Evolutionary conservation across 257 asterid genomes (phyloP), one percentile per base, ranked within the genome.

Genomic region (Thymus quinquecostatus): DNA sequence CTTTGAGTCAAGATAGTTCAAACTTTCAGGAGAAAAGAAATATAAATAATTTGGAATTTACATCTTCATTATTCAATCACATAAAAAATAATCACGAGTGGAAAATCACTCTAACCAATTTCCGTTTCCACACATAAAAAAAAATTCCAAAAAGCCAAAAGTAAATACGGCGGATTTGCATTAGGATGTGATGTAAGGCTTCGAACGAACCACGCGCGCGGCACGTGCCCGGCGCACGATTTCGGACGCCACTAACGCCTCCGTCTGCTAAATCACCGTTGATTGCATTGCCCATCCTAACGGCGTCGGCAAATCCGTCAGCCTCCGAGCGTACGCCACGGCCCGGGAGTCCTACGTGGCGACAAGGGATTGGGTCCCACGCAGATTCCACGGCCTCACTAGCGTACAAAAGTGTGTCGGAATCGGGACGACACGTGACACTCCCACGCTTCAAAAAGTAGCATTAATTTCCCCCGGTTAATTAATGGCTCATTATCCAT

Each of bases 381-480:
- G 0, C 1, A 29, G 14, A 21, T 34, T 67, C 62, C 83, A 72
- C 76, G 64, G 85, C 55, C 34, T 32, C 29, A 21, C 53, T 43
- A 34, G 40, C 44, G 73, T 44, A 61, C 82, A 32, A 80, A 76
- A 78, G 89, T 79, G 89, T 86, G 92, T 69, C 85, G 65, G 85
- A 57, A 29, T 55, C 64, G 47, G 2, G 70, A 59, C 65, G 54
- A 4, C 87, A 77, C 86, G 82, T 50, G 87, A 60, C 75, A 0
- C 8, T 75, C 89, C 64, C 86, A 60, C 77, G 79, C 83, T 48
- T 27, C 11, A 8, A 57, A 85, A 73, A 64, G 71, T 47, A 47
- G 40, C 60, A 70, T 60, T 70, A 47, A 28, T 36, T 29, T 29
- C 14, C 11, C 10, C 1, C 21, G 21, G 21, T 21, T 21, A 21